Base-by-base conservation (phyloP, 192 early-diverging fungal species). In the Podila horticola region DNA sequence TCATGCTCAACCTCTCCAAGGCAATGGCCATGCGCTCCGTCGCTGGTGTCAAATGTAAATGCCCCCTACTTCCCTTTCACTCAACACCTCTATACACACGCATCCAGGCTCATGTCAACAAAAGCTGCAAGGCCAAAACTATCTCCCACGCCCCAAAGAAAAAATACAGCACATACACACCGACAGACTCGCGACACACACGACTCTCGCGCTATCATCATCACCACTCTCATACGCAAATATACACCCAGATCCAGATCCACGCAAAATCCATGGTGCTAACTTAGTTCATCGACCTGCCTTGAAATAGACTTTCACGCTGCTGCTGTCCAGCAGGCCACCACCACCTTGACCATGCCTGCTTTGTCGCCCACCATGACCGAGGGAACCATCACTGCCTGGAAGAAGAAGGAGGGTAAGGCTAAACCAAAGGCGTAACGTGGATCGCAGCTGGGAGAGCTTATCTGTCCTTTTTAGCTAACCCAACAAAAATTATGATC, bases 291-390 rank as follows among this genome's bases (percentile, higher is more conserved):
- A 12, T 26, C 8, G 20, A 6, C 52, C 24, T 24, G 8, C 24
- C 52, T 11, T 5, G 51, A 24, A 17, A 41, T 74, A 89, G 88
- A 85, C 48, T 79, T 89, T 58, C 88, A 89, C 38, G 86, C 83
- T 29, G 84, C 88, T 55, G 81, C 83, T n/a, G 58, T 75, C 0
- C 84, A 81, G 58, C 68, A 79, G 58, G 88, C 88, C 10, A 86
- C 85, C 59, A 87, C 81, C 4, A 71, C 75, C 29, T 84, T 99
- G 79, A 90, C 86, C 67, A 96, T 99, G 94, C 97, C 97, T 20
- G 97, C 97, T 30, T 87, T 99, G 76, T 95, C 93, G 22, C 97
- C 97, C 19, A 99, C 97, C 61, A 99, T 99, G 97, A 97, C 96
- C 5, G 93, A 96, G 84, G 96, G 96, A 61, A 97, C 95, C 77